Conservation (phyloP, 176 grass and related monocot species). For the Bromus sterilis region DNA sequence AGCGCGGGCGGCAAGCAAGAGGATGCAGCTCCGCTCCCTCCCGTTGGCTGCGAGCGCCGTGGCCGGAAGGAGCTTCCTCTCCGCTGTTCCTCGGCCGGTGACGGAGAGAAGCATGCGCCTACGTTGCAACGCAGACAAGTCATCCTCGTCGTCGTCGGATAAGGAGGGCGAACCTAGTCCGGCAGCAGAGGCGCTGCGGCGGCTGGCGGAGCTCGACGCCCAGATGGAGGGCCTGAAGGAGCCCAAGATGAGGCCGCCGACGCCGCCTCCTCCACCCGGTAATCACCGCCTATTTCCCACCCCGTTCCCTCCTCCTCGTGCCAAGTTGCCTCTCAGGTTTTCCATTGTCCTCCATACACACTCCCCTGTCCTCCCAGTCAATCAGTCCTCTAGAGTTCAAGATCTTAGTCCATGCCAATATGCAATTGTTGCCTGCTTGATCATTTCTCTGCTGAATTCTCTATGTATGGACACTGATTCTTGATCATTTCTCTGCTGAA, state of each 20-base stretch:
- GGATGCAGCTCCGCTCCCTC: constrained; percentile 14
- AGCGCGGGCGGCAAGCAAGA: neutral
- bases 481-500: neutral
- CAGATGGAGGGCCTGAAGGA: constrained; percentile 66
- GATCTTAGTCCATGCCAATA: neutral
- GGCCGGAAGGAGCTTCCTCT: constrained; percentile 5
- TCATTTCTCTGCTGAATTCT: neutral
- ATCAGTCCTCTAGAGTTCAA: neutral
- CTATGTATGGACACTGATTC: neutral
- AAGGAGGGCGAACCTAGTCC: neutral
- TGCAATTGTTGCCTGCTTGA: neutral
- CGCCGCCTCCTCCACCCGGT: constrained; percentile 29
- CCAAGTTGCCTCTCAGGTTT: neutral
- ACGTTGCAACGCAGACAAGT: neutral
- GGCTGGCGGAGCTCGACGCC: constrained; percentile 64
- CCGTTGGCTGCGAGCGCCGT: constrained; percentile 22
- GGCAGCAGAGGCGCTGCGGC: constrained; percentile 27
- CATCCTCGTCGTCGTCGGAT: constrained; percentile 25
- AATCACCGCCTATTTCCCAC: neutral
- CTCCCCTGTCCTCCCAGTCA: neutral
- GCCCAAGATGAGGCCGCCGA: constrained; percentile 22
- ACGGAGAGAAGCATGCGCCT: neutral
- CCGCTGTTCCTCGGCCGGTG: neutral
- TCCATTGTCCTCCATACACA: neutral
- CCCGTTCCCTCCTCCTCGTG: neutral